Percentiles rank a stretch among this genome's conserved stretches.
Evolutionary conservation across 2,329 filamentous ascomycete genomes (phyloP).

Genomic region (Alternaria consortialis): DNA sequence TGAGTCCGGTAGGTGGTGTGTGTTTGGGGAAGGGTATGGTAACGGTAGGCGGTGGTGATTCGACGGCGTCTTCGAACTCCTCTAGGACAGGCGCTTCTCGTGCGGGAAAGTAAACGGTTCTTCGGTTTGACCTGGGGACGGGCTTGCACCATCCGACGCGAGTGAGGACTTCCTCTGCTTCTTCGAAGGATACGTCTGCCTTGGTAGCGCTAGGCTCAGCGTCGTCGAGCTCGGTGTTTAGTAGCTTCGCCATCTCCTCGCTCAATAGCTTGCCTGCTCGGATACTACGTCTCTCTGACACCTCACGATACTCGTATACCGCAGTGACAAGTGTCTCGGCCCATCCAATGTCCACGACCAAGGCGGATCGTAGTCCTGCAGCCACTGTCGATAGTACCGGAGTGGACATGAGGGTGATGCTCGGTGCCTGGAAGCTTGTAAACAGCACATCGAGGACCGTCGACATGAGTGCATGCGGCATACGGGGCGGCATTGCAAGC

Average conservation of each 20-base stretch:
- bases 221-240: constrained; percentile 60
- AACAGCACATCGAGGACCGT: constrained; percentile 81
- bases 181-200: constrained; percentile 66
- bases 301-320: constrained; percentile 89
- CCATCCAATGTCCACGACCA: constrained; percentile 94
- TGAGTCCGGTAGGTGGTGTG: constrained; percentile 61
- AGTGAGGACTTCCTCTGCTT: constrained; percentile 80
- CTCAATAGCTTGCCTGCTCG: constrained; percentile 78
- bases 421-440: constrained; percentile 78
- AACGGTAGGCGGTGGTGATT: constrained; percentile 43
- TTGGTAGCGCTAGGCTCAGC: constrained; percentile 35
- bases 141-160: constrained; percentile 79
- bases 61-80: constrained; percentile 55
- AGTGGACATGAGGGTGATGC: constrained; percentile 80
- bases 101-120: constrained; percentile 45
- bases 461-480: constrained; percentile 81
- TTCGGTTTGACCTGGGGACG: constrained; percentile 38
- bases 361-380: constrained; percentile 83
- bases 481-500: constrained; percentile 77
- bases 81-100: constrained; percentile 51
- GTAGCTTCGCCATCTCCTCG: constrained; percentile 71
- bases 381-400: constrained; percentile 78
- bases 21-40: constrained; percentile 47
- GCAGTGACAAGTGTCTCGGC: constrained; percentile 85
- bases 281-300: constrained; percentile 73